phyloP scores from a whole-genome alignment of 305 asterid species.

The Rubia peregrina region DNA sequence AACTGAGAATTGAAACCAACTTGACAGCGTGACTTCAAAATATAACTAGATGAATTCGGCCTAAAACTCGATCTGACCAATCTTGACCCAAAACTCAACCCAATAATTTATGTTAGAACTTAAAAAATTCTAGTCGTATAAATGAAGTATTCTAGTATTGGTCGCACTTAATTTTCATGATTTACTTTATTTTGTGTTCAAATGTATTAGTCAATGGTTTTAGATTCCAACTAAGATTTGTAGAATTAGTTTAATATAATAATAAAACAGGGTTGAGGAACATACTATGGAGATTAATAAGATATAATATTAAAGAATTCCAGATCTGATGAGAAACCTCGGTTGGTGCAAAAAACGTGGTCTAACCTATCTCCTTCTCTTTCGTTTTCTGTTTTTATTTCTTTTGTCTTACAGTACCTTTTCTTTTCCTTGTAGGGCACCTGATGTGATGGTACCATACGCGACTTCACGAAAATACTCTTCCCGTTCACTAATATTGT shows the following conservation, averaged over 20 bases:
- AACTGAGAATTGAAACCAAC: too few relatives aligned
- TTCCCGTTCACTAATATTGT: too few relatives aligned
- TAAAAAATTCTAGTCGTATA: too few relatives aligned
- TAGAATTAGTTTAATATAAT: background rate
- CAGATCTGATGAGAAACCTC: background rate
- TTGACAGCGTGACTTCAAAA: too few relatives aligned
- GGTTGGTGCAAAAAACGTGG: slow-evolving; percentile 6
- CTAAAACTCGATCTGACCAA: too few relatives aligned
- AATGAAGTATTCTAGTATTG: too few relatives aligned
- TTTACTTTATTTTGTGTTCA: too few relatives aligned
- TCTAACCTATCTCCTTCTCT: background rate
- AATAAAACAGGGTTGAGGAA: background rate
- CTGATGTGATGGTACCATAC: background rate
- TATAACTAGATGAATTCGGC: too few relatives aligned
- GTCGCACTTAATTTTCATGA: too few relatives aligned
- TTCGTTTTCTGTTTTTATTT: background rate
- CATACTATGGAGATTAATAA: background rate
- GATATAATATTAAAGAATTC: background rate
- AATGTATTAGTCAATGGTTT: background rate
- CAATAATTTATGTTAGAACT: too few relatives aligned
- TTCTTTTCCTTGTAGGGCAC: background rate
- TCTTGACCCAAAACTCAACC: too few relatives aligned
- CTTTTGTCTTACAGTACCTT: background rate
- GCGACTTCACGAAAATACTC: background rate
- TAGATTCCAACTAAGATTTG: background rate